Evolutionary conservation across 805 yeast genomes (phyloP).

Genomic region (Debaryomyces castellii): DNA sequence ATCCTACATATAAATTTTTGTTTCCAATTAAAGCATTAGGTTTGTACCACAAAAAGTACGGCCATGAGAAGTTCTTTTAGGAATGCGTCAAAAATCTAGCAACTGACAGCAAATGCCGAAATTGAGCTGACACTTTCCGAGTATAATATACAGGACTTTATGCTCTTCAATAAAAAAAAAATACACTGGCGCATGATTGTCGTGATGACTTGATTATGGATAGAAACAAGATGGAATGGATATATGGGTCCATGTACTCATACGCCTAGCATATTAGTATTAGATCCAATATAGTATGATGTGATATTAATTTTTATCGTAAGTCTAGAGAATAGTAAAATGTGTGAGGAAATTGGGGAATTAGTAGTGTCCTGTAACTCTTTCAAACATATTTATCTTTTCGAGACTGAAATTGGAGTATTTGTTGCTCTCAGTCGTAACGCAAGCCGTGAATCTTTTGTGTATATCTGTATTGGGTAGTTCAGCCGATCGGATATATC

Average conservation of each 20-base stretch:
- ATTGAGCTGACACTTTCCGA: not conserved
- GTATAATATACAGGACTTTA: not conserved
- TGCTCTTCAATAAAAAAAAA: not conserved
- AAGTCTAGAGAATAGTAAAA: too few species aligned
- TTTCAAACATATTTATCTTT: too few species aligned
- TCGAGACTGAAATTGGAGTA: too few species aligned
- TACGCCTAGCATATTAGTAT: too few species aligned
- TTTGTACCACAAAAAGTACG: conserved; percentile 45
- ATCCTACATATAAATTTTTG: conserved; percentile 86
- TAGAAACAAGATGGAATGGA: too few species aligned
- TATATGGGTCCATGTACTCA: too few species aligned
- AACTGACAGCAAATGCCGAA: not conserved
- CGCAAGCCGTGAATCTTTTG: not conserved
- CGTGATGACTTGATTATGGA: too few species aligned
- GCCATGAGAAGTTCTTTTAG: conserved; percentile 12
- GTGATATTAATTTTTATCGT: too few species aligned
- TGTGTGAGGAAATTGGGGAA: too few species aligned
- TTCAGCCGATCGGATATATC: not conserved
- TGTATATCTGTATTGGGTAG: not conserved
- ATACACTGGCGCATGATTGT: not conserved
- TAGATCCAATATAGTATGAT: too few species aligned
- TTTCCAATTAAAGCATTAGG: conserved; percentile 95
- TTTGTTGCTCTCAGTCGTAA: too few species aligned
- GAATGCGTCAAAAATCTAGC: not conserved
- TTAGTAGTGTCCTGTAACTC: too few species aligned